A percentile compares a stretch with the other conserved stretches of the same genome.
Evolutionary conservation across 768 basidiomycete genomes (phyloP).

Genomic region (Favolaschia claudopus): DNA sequence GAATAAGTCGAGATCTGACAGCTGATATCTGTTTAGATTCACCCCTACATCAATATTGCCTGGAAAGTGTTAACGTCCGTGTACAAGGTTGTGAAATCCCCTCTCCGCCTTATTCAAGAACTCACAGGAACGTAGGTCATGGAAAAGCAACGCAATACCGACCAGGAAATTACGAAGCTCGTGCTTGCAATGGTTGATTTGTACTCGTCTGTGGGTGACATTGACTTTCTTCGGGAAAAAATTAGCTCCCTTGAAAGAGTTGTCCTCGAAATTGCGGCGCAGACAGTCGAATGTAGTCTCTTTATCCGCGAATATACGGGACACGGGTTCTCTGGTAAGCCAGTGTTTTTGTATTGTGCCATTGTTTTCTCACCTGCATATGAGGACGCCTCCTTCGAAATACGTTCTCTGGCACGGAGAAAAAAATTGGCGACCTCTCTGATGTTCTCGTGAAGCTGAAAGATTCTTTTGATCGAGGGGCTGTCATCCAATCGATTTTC

Average conservation of each 20-base stretch:
- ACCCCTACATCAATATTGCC: not conserved
- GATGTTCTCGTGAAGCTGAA: too few species aligned
- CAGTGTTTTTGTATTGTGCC: not conserved
- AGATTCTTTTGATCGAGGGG: too few species aligned
- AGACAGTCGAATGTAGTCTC: conserved; percentile 45
- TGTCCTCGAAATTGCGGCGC: conserved; percentile 35
- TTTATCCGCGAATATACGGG: conserved; percentile 46
- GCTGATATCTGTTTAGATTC: too few species aligned
- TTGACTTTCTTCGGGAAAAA: conserved; percentile 36
- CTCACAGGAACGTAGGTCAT: conserved; percentile 28
- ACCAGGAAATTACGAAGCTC: conserved; percentile 35
- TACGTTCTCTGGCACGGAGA: too few species aligned
- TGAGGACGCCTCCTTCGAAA: not conserved
- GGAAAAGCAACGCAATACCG: conserved; percentile 35
- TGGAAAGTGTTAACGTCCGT: not conserved
- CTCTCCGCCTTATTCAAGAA: not conserved
- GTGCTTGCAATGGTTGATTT: conserved; percentile 36
- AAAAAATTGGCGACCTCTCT: too few species aligned
- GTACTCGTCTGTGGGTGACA: conserved; percentile 39
- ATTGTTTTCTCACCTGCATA: not conserved
- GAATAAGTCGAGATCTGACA: too few species aligned
- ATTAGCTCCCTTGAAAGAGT: conserved; percentile 37
- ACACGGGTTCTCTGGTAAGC: conserved; percentile 40
- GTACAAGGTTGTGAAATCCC: not conserved
- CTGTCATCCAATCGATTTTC: too few species aligned